A percentile compares a stretch with the other conserved stretches of the same genome.
phyloP scores from a whole-genome alignment of 352 stramenopile genomes.

The Pythium sp. region DNA sequence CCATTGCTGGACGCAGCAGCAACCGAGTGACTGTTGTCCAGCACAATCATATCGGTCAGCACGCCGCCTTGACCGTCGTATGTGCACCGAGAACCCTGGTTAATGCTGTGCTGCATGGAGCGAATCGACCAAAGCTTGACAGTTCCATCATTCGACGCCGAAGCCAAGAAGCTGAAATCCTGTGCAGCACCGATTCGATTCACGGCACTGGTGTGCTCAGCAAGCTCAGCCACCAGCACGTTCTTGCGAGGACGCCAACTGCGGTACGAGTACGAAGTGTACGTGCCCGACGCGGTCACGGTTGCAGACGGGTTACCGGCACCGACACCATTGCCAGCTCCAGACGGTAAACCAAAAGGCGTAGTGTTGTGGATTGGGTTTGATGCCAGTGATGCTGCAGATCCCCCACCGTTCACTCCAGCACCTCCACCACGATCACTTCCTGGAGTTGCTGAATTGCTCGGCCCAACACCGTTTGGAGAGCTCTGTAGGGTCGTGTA shows the following conservation, averaged over 20 bases:
- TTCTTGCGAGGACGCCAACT: slow-evolving; percentile 86
- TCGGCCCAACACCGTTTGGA: slow-evolving; percentile 2
- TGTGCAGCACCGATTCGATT: slow-evolving; percentile 91
- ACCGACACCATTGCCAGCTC: slow-evolving; percentile 13
- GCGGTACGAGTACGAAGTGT: slow-evolving; percentile 41
- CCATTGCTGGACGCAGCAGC: slow-evolving; percentile 89
- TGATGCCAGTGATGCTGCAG: slow-evolving; percentile 24
- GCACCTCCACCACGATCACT: slow-evolving; percentile 30
- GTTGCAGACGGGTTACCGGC: slow-evolving; percentile 25
- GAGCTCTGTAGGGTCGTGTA: slow-evolving; percentile 40
- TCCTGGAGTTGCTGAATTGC: slow-evolving; percentile 16
- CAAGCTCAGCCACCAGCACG: slow-evolving; percentile 78
- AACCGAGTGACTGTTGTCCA: slow-evolving; percentile 96
- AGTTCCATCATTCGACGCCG: slow-evolving; percentile 94
- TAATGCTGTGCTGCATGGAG: slow-evolving; percentile 92
- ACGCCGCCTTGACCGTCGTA: slow-evolving; percentile 92
- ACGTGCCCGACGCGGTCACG: slow-evolving; percentile 26
- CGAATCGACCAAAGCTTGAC: slow-evolving; percentile 95
- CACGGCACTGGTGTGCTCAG: slow-evolving; percentile 92
- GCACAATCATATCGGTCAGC: slow-evolving; percentile 92
- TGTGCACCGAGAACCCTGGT: slow-evolving; percentile 90
- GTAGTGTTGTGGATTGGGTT: slow-evolving; percentile 24
- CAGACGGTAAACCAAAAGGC: slow-evolving; percentile 6
- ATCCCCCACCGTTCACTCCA: slow-evolving; percentile 5
- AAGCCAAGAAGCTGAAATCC: slow-evolving; percentile 96